Evolutionary conservation across 345 rosid species (phyloP), one percentile per base, ranked within the genome.

Genomic region (Hibiscus trionum): DNA sequence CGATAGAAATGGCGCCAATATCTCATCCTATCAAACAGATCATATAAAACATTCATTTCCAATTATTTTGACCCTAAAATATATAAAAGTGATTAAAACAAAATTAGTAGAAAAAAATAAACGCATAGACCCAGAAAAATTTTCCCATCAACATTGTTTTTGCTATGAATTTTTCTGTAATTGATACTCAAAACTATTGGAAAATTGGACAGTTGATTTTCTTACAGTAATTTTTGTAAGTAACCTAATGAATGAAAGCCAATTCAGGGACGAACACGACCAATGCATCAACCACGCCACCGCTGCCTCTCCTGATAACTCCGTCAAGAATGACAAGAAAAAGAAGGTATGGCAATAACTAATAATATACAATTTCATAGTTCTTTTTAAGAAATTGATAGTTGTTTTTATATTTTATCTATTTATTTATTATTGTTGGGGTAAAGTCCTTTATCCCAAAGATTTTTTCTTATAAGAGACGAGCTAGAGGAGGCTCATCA

Each of bases 1-100:
- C 95, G 93, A 84, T 83, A 80, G 72, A 71, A 58, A 76, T 85
- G 97, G 84, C 98, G 87, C 90, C 89, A 84, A 81, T 72, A 49
- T 83, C 91, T 87, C 80, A 79, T 84, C 49, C 77, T 81, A 59
- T 73, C 70, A 77, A 83, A 87, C 89, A 37, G 69, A 78, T 72
- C 77, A 80, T 61, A 31, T 74, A 56, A 61, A 46, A 16, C 29
- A 50, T 61, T 65, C 60, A 19, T 37, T 75, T 16, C 5, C 14
- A 56, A 17, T 61, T 55, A 19, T 60, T 65, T 52, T 37, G 15
- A 37, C 46, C n/a, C 62, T 17, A 56, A 10, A 55, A 19, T 1
- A 17, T 53, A 49, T 70, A 33, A 11, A 11, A 69, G n/a, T 15
- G 4, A 62, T 1, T 7, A 16, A 14, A 50, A 35, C 15, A n/a